phyloP scores from a whole-genome alignment of 208 protist species.

The Wallacemonas collosoma region DNA sequence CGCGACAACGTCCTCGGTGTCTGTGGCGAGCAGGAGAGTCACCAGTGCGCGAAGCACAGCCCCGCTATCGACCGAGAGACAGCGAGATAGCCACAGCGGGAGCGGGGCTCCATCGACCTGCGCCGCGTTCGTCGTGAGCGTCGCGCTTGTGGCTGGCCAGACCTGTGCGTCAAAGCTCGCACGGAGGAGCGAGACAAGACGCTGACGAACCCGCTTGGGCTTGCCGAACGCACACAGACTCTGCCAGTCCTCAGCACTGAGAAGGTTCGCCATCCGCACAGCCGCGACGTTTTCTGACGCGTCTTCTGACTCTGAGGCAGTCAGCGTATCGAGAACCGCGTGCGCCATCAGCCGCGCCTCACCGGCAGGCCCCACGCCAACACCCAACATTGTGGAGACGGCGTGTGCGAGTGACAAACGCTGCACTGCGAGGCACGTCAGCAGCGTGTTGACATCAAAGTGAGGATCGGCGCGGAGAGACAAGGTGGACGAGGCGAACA shows the following conservation, averaged over 20 bases:
- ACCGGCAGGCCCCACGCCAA: slow-evolving; percentile 24
- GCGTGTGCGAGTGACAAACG: slow-evolving; percentile 50
- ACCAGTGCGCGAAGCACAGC: slow-evolving; percentile 64
- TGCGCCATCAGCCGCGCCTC: slow-evolving; percentile 43
- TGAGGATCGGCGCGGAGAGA: slow-evolving; percentile 16
- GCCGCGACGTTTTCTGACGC: background rate
- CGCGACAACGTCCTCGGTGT: slow-evolving; percentile 25
- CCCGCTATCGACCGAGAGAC: slow-evolving; percentile 43
- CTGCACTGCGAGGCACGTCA: slow-evolving; percentile 42
- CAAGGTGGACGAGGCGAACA: slow-evolving; percentile 19
- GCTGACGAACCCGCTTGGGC: slow-evolving; percentile 40
- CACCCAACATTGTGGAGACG: slow-evolving; percentile 44
- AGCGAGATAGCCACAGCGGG: slow-evolving; percentile 47
- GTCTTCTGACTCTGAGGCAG: background rate
- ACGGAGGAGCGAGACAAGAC: slow-evolving; percentile 50
- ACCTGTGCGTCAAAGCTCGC: background rate
- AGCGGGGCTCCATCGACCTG: background rate
- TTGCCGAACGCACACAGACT: slow-evolving; percentile 56
- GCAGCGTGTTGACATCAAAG: slow-evolving; percentile 28
- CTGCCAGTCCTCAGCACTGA: slow-evolving; percentile 63
- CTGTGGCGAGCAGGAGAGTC: slow-evolving; percentile 49
- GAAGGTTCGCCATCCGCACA: slow-evolving; percentile 35
- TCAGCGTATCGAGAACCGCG: slow-evolving; percentile 40
- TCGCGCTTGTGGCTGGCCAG: background rate
- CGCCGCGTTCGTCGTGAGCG: too few species aligned